phyloP scores from a whole-genome alignment of 352 stramenopile species.

The Phytophthora cryptogea region DNA sequence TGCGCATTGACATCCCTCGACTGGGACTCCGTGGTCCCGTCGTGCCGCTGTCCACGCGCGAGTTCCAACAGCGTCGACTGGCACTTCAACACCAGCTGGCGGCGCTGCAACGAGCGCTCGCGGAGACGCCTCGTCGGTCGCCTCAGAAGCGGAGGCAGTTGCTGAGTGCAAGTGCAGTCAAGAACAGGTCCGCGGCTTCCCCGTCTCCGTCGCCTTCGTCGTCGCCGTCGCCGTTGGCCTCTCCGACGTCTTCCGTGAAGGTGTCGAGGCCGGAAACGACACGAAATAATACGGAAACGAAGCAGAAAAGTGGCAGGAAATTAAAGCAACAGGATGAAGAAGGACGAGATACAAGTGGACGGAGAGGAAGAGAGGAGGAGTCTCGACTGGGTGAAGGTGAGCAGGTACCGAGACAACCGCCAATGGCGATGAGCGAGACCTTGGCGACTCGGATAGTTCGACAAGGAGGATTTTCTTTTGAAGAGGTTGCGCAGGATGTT shows the following conservation, averaged over 20 bases:
- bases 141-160: constrained; percentile 20
- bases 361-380: constrained; percentile 1
- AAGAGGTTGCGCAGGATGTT: constrained; percentile 11
- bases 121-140: constrained; percentile 24
- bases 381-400: neutral
- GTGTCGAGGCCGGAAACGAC: constrained; percentile 10
- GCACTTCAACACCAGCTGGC: constrained; percentile 43
- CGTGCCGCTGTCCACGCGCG: constrained; percentile 36
- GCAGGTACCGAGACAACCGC: constrained; percentile 18
- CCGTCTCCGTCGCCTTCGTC: constrained; percentile 15
- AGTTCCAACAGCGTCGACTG: constrained; percentile 48
- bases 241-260: constrained; percentile 24
- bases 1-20: constrained; percentile 49
- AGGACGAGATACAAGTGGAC: neutral
- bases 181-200: constrained; percentile 3
- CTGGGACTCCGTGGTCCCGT: constrained; percentile 23
- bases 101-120: constrained; percentile 39
- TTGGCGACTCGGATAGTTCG: constrained; percentile 13
- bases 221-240: constrained; percentile 15
- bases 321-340: neutral
- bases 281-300: constrained; percentile 1
- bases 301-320: constrained; percentile 14
- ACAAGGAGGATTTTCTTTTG: constrained; percentile 28
- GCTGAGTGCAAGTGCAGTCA: constrained; percentile 1
- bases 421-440: constrained; percentile 20